Evolutionary conservation across 2,329 filamentous ascomycete genomes (phyloP), one percentile per base, ranked within the genome.

Genomic region (Aspergillus sojae): DNA sequence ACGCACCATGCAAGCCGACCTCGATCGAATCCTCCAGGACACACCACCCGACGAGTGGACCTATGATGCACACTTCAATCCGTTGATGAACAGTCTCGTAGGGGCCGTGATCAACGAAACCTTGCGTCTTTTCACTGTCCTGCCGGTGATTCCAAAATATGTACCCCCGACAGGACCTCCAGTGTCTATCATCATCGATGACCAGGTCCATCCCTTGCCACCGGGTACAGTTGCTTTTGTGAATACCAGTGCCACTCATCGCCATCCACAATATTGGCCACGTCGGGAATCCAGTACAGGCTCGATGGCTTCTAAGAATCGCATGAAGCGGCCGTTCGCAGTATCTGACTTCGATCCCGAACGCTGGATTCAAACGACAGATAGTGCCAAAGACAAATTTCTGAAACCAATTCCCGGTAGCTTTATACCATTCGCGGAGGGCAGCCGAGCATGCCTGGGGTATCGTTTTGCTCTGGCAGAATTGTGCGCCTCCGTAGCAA

Each of bases 181-280:
- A 10, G 46, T 59, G 12, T 36, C 57, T 12, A 52, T 59, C 16
- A n/a, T 23, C n/a, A 36, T 59, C 19, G 12, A 16, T 14, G 4
- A 0, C 34, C 34, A 36, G 34, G 12, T 14, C 5, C 34, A 36
- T 36, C 34, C 34, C 34, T 19, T 45, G 57, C 45, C 34, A 14
- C 34, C 12, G 12, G 34, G 12, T 14, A 36, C 12, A 14, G 34
- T 36, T 14, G 34, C 34, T 16, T 36, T 36, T 5, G 34, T 36
- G 34, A 36, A 36, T 14, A 36, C 34, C 23, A 59, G 11, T 34
- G 21, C 9, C 57, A 59, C 23, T 21, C 30, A 16, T n/a, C 57
- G 45, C 26, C 57, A 59, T 59, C 57, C 57, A 12, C 43, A 34
- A 14, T 59, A 59, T 50, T 59, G 57, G 57, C 57, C 57, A n/a